Conservation (phyloP, 1,139 yeast genomes). For the Taiozyma sp. region DNA sequence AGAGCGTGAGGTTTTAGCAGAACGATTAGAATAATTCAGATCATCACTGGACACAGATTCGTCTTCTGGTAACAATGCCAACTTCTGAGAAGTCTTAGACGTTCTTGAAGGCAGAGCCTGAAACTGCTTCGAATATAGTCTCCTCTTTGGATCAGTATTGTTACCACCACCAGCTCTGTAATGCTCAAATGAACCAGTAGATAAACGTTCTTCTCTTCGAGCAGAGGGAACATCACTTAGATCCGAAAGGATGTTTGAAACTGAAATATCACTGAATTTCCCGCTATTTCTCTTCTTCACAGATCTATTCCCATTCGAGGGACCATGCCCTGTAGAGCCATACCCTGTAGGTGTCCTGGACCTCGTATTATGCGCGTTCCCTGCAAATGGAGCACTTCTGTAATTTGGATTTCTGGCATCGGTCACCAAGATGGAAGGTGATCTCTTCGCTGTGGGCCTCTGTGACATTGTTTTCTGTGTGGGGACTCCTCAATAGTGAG, state of each 20-base stretch:
- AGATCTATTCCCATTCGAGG: not conserved
- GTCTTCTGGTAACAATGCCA: constrained; percentile 83
- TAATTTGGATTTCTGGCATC: constrained; percentile 70
- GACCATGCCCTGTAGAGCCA: not conserved
- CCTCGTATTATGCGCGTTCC: constrained; percentile 23
- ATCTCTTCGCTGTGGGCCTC: constrained; percentile 75
- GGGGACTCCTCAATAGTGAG: not conserved
- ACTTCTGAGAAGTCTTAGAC: constrained; percentile 78
- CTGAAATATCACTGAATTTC: constrained; percentile 65
- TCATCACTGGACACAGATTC: constrained; percentile 25
- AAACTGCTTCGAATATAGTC: constrained; percentile 49
- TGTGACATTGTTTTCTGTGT: constrained; percentile 17
- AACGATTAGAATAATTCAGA: constrained; percentile 1
- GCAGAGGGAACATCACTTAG: constrained; percentile 82
- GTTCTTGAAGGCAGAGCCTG: constrained; percentile 80
- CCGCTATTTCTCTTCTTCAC: constrained; percentile 19
- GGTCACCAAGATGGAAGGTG: constrained; percentile 91
- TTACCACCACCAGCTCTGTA: constrained; percentile 3
- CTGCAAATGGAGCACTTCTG: constrained; percentile 84
- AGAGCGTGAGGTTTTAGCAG: constrained; percentile 26
- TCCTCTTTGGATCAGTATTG: constrained; percentile 7
- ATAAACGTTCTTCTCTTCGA: constrained; percentile 32
- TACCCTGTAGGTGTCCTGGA: not conserved
- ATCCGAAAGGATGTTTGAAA: constrained; percentile 66
- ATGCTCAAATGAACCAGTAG: constrained; percentile 25